Percentiles rank a stretch among this genome's conserved stretches.
These are phyloP conservation scores for Lipomyces chichibuensis DNA, from an alignment of 805 yeast genomes.

Conservation along the genomic window DNA sequence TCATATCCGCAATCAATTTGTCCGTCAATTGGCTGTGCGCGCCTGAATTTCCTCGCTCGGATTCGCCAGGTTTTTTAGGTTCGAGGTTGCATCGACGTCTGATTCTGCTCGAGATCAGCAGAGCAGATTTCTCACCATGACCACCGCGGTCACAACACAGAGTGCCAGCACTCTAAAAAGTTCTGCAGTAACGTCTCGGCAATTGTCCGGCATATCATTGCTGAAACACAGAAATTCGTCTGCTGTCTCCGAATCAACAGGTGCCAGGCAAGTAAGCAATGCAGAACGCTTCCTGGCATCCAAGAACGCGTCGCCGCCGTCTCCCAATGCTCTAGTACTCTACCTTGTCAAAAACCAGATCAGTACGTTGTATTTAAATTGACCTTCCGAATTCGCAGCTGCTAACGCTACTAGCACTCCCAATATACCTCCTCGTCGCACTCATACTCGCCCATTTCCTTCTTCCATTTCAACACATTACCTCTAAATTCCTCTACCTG, in stretches of 20 bases:
- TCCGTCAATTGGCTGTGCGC: not conserved
- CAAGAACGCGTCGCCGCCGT: slow-evolving; percentile 6
- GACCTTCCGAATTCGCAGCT: not conserved
- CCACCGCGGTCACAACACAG: not conserved
- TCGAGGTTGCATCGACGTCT: not conserved
- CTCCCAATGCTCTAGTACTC: slow-evolving; percentile 10
- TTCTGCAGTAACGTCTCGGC: not conserved
- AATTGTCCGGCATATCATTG: not conserved
- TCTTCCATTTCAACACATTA: slow-evolving; percentile 42
- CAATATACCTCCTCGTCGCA: slow-evolving; percentile 16
- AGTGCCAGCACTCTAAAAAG: not conserved
- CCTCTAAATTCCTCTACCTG: slow-evolving; percentile 43
- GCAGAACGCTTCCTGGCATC: not conserved
- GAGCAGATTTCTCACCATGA: not conserved
- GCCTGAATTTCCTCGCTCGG: not conserved
- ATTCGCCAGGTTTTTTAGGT: not conserved
- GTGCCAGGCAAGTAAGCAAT: not conserved
- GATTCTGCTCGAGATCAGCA: not conserved
- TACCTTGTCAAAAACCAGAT: slow-evolving; percentile 26
- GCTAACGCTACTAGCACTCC: slow-evolving; percentile 17
- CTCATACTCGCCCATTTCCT: slow-evolving; percentile 18
- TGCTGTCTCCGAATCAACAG: not conserved
- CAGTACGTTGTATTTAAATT: slow-evolving; percentile 4
- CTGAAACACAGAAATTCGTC: not conserved
- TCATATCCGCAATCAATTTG: not conserved